Evolutionary conservation across 441 rosid species (phyloP), one percentile per base, ranked within the genome.

Genomic region (Omphalea diandra): DNA sequence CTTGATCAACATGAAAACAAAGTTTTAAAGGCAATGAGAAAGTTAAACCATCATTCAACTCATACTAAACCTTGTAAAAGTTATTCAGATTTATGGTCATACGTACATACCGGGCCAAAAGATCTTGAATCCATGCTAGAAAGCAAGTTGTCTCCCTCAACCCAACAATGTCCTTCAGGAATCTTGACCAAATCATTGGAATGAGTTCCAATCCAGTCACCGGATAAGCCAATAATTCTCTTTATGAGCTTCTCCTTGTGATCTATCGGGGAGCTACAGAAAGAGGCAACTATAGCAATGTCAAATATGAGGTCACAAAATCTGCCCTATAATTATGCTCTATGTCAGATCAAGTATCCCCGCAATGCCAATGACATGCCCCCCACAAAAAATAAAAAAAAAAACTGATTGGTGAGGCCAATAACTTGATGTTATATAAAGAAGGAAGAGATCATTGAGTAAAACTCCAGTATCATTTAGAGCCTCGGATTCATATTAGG

Each of bases 91-190:
- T n/a, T 10, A 72, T 7, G 24, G 38, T 38, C 6, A 33, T 12
- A 46, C 22, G 53, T 24, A 76, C 94, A 87, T 83, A 94, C 98
- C 1, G 96, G 90, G 75, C 98, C 99, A 73, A 87, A 87, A 67
- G 84, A 79, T 79, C 88, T 84, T 2, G 97, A 90, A 76, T 94
- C 98, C 71, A 81, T 46, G 81, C 94, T 92, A 67, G 87, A 77
- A 66, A 61, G 70, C 49, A 69, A 52, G 82, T 90, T 86, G 72
- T 90, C 97, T 73, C 98, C 99, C 84, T 92, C 99, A 24, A 92
- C 90, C 98, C 98, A 94, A 73, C 96, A 95, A 72, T 86, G 96
- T 52, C 99, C 98, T 73, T 84, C 79, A 15, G 95, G 96, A 70
- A 95, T 70, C 82, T 80, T 81, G 40, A 89, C 76, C 70, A 89